Evolutionary conservation across 176 grass and related monocot species (phyloP).

Genomic region (Oryza coarctata): DNA sequence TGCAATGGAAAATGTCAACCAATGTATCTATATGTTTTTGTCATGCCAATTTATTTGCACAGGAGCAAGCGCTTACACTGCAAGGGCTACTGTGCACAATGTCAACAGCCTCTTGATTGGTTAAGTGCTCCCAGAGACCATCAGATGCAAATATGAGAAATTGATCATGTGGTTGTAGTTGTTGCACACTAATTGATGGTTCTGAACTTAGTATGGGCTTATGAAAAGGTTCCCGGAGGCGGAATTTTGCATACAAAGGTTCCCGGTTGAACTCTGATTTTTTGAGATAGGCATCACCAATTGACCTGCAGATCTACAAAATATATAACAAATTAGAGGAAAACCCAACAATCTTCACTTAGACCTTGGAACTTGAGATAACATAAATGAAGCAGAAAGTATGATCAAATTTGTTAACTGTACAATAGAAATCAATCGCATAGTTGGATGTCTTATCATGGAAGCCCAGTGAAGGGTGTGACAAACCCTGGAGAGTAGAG

Average conservation of each 20-base stretch:
- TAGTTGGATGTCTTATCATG: not conserved
- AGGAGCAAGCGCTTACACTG: slow-evolving; percentile 50
- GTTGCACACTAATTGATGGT: slow-evolving; percentile 68
- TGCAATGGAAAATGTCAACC: not conserved
- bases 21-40: not conserved
- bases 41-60: not conserved
- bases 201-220: slow-evolving; percentile 85
- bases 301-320: slow-evolving; percentile 81
- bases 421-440: slow-evolving; percentile 23
- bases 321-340: slow-evolving; percentile 10
- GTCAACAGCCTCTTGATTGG: slow-evolving; percentile 91
- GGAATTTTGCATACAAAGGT: slow-evolving; percentile 78
- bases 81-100: slow-evolving; percentile 65
- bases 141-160: slow-evolving; percentile 96
- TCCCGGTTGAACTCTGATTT: slow-evolving; percentile 80
- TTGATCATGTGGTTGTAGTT: slow-evolving; percentile 72
- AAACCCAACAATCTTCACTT: slow-evolving; percentile 12
- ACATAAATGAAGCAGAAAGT: not conserved
- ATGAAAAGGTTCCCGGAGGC: slow-evolving; percentile 72
- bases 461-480: not conserved
- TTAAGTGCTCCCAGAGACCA: slow-evolving; percentile 95
- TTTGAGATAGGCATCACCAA: slow-evolving; percentile 89
- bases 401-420: not conserved
- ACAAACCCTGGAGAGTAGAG: not conserved
- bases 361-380: not conserved